Conservation (phyloP, 2,329 filamentous ascomycete species). For the Colletotrichum sp. region DNA sequence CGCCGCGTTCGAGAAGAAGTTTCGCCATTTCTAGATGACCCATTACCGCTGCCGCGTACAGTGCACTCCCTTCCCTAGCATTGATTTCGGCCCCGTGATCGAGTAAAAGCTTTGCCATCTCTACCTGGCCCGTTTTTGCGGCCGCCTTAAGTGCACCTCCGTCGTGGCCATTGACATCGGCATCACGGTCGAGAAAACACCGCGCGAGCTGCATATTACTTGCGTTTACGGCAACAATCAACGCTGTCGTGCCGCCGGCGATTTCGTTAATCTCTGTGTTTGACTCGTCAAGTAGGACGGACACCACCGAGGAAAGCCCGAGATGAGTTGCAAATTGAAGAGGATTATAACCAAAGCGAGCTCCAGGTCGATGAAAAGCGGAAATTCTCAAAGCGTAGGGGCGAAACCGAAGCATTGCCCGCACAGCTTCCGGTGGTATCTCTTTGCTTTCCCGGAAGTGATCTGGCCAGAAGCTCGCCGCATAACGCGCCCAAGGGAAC, state of each 20-base stretch:
- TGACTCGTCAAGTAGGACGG: rapidly evolving
- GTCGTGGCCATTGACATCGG: neutral
- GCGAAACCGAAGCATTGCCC: neutral
- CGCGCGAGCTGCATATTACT: rapidly evolving
- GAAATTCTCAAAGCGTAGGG: neutral
- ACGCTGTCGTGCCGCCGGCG: rapidly evolving
- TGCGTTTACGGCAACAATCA: neutral
- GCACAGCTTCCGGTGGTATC: neutral
- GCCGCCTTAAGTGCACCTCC: rapidly evolving
- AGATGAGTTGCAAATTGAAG: rapidly evolving
- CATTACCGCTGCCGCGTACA: rapidly evolving
- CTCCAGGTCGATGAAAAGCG: rapidly evolving
- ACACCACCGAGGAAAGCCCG: neutral
- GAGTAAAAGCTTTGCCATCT: neutral
- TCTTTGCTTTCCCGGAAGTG: too few species aligned
- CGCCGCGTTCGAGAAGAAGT: neutral
- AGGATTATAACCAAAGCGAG: neutral
- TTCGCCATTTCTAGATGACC: neutral
- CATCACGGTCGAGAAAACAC: neutral
- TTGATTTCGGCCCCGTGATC: neutral
- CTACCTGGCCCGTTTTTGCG: rapidly evolving
- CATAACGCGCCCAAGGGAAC: too few species aligned
- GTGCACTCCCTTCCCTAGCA: neutral
- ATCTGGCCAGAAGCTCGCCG: too few species aligned
- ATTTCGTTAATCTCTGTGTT: neutral